Conservation (phyloP, 1,139 yeast genomes). For the Debaryomyces nepalensis region DNA sequence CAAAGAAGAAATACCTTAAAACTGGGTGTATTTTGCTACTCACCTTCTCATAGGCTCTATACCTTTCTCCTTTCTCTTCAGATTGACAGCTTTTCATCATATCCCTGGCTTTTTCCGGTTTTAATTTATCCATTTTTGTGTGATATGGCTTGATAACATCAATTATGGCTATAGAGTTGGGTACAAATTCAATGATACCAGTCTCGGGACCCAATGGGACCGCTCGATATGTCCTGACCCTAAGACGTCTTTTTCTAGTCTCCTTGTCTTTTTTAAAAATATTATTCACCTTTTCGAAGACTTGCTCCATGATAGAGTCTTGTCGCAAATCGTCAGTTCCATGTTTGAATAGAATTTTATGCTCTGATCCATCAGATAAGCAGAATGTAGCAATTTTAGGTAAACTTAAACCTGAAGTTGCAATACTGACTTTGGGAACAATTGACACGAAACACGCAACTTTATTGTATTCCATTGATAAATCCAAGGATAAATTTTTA, state of each 20-base stretch:
- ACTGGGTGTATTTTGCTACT: slow-evolving; percentile 64
- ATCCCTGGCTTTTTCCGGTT: slow-evolving; percentile 62
- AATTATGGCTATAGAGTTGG: slow-evolving; percentile 70
- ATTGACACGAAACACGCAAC: slow-evolving; percentile 55
- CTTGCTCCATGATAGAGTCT: slow-evolving; percentile 98
- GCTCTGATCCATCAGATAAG: slow-evolving; percentile 60
- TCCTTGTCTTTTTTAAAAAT: slow-evolving; percentile 62
- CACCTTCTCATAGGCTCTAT: slow-evolving; percentile 56
- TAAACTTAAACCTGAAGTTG: slow-evolving; percentile 80
- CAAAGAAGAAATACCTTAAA: slow-evolving; percentile 70
- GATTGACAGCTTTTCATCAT: slow-evolving; percentile 65
- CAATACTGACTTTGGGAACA: slow-evolving; percentile 55
- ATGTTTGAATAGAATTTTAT: slow-evolving; percentile 72
- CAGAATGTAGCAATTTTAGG: slow-evolving; percentile 74
- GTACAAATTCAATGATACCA: slow-evolving; percentile 91
- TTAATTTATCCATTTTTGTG: slow-evolving; percentile 44
- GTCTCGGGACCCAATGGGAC: slow-evolving; percentile 87
- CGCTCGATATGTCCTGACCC: slow-evolving; percentile 84
- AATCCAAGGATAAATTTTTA: slow-evolving; percentile 43
- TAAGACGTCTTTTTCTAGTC: slow-evolving; percentile 59
- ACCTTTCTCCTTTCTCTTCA: slow-evolving; percentile 48
- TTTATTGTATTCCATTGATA: slow-evolving; percentile 48
- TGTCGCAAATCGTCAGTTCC: slow-evolving; percentile 93
- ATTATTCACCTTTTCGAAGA: slow-evolving; percentile 83
- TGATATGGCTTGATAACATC: slow-evolving; percentile 70